These are phyloP conservation scores for Scutellaria galericulata DNA, from an alignment of 257 asterid genomes.

Conservation along the genomic window DNA sequence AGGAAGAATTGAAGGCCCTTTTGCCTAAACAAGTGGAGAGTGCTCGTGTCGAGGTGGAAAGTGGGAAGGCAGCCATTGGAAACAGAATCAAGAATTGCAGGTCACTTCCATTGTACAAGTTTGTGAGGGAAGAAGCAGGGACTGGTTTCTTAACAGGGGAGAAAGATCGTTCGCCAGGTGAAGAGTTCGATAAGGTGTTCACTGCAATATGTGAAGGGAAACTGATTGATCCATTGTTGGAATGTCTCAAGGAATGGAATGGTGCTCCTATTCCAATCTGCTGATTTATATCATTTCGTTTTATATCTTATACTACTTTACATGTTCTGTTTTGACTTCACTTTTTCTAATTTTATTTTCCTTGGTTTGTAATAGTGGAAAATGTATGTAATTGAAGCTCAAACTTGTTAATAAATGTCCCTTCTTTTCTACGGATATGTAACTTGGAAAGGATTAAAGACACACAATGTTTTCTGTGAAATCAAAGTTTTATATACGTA, in stretches of 20 bases:
- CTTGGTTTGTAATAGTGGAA: background rate
- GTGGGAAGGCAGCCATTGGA: conserved; percentile 25
- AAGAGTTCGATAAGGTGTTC: conserved; percentile 51
- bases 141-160: conserved; percentile 45
- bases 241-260: conserved; percentile 53
- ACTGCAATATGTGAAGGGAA: conserved; percentile 49
- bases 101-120: conserved; percentile 48
- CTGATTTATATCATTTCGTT: background rate
- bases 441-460: background rate
- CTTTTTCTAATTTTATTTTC: background rate
- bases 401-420: conserved; percentile 8
- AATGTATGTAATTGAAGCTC: conserved; percentile 20
- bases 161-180: conserved; percentile 45
- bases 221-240: conserved; percentile 55
- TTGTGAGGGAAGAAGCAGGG: conserved; percentile 47
- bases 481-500: background rate
- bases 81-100: conserved; percentile 43
- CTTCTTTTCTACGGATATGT: background rate
- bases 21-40: conserved; percentile 48
- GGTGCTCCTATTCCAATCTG: conserved; percentile 52
- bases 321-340: background rate
- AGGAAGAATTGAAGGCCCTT: conserved; percentile 44
- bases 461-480: background rate
- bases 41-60: conserved; percentile 39
- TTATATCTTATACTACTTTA: background rate